phyloP scores from a whole-genome alignment of 2,329 filamentous ascomycete genomes.

The Aspergillus spinulosporus region DNA sequence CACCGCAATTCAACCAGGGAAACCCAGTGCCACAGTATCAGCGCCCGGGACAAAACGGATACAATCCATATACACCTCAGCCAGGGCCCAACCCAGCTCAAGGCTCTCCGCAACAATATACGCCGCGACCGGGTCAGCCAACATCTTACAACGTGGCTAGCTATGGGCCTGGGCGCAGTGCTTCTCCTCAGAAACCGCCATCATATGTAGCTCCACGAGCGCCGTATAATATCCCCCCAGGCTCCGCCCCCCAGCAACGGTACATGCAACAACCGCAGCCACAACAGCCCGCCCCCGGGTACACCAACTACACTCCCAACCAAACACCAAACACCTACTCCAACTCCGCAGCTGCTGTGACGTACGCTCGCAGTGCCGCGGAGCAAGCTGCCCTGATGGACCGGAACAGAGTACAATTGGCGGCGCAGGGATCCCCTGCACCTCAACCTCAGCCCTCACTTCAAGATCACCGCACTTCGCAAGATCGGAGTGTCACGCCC shows the following conservation, averaged over 20 bases:
- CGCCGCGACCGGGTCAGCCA: slow-evolving; percentile 36
- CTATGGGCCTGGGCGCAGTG: slow-evolving; percentile 28
- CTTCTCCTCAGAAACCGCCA: slow-evolving; percentile 37
- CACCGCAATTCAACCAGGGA: slow-evolving; percentile 36
- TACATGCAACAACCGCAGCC: slow-evolving; percentile 34
- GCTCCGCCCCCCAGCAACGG: slow-evolving; percentile 33
- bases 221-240: slow-evolving; percentile 37
- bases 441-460: slow-evolving; percentile 27
- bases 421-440: slow-evolving; percentile 33
- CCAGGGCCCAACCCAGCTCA: slow-evolving; percentile 32
- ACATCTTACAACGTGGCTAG: slow-evolving; percentile 31
- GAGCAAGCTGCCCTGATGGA: slow-evolving; percentile 44
- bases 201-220: slow-evolving; percentile 36
- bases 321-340: slow-evolving; percentile 35
- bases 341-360: slow-evolving; percentile 37
- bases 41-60: slow-evolving; percentile 41
- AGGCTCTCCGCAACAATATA: slow-evolving; percentile 38
- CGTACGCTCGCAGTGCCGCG: slow-evolving; percentile 42
- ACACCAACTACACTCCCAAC: slow-evolving; percentile 32
- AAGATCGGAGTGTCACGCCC: slow-evolving; percentile 39
- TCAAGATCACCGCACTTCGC: slow-evolving; percentile 29
- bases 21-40: slow-evolving; percentile 42
- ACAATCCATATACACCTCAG: slow-evolving; percentile 32
- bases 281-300: slow-evolving; percentile 21
- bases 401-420: slow-evolving; percentile 40